These are phyloP conservation scores for Populus hybrid DNA, from an alignment of 441 rosid species.

Conservation along the genomic window DNA sequence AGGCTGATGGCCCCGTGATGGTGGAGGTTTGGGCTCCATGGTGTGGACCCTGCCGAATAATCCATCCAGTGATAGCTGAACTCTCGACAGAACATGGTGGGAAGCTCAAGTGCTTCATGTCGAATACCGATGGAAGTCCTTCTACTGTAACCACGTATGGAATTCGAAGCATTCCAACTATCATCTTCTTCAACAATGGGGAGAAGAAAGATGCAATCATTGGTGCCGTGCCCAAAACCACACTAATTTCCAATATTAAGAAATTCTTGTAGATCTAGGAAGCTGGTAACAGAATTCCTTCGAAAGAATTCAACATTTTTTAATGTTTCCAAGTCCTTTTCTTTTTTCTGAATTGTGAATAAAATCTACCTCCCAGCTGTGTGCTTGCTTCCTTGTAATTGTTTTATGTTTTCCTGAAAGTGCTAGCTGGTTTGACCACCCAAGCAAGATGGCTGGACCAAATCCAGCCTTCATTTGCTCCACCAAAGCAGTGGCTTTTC, in stretches of 20 bases:
- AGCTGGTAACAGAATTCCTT: neutral
- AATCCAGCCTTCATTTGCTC: neutral
- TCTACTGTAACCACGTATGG: constrained; percentile 50
- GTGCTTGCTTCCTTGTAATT: neutral
- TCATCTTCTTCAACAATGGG: constrained; percentile 56
- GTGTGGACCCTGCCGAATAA: constrained; percentile 80
- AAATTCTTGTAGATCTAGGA: constrained; percentile 40
- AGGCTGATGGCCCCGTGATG: constrained; percentile 62
- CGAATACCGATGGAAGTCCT: constrained; percentile 64
- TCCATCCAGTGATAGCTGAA: constrained; percentile 60
- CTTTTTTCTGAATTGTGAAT: neutral
- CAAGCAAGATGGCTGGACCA: neutral
- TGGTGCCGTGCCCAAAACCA: constrained; percentile 65
- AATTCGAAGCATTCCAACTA: constrained; percentile 66
- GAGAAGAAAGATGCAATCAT: constrained; percentile 65
- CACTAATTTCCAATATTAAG: constrained; percentile 47
- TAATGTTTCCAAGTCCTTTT: neutral
- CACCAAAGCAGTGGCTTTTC: neutral
- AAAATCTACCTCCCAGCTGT: neutral
- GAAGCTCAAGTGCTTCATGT: constrained; percentile 50
- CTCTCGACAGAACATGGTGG: constrained; percentile 54
- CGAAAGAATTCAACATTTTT: neutral
- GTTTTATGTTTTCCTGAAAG: neutral
- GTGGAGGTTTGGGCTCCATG: constrained; percentile 81
- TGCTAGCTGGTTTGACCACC: neutral